Percentiles rank a stretch among this genome's conserved stretches.
phyloP scores from a whole-genome alignment of 805 yeast species.

The Saccharomycopsis olivae region DNA sequence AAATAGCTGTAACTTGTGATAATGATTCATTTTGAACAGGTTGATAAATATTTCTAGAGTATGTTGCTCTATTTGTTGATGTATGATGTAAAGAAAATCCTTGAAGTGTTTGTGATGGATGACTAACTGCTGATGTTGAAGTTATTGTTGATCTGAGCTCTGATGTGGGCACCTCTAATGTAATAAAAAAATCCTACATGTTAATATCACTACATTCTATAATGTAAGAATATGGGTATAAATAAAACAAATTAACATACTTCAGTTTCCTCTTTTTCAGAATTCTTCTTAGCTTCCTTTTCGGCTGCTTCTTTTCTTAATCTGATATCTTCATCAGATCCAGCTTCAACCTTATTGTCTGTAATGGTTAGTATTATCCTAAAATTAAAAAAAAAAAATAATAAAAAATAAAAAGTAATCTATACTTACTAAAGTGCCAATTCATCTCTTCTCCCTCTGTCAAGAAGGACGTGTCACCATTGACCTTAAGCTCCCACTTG shows the following conservation, averaged over 20 bases:
- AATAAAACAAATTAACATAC: too few relatives aligned
- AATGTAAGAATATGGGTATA: too few relatives aligned
- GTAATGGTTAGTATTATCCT: not conserved
- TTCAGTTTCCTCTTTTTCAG: conserved; percentile 15
- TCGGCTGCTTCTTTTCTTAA: conserved; percentile 31
- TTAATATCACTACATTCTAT: too few relatives aligned
- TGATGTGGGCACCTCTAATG: conserved; percentile 9
- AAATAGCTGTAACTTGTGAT: conserved; percentile 1
- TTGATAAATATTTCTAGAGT: not conserved
- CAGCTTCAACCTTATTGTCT: conserved; percentile 63
- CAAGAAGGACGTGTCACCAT: conserved; percentile 67
- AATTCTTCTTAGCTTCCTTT: not conserved
- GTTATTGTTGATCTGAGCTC: not conserved
- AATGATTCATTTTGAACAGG: not conserved
- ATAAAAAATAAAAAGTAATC: not conserved
- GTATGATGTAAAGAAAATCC: not conserved
- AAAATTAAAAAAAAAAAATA: conserved; percentile 1
- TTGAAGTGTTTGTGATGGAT: not conserved
- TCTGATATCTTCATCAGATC: conserved; percentile 76
- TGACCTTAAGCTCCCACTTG: conserved; percentile 52
- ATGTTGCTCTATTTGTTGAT: not conserved
- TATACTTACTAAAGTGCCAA: conserved; percentile 63
- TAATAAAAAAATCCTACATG: conserved; percentile 13
- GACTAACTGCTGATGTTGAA: not conserved
- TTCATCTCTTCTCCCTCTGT: conserved; percentile 83